These are phyloP conservation scores for Chionographis japonica DNA, from an alignment of 106 monocot species.

Conservation along the genomic window DNA sequence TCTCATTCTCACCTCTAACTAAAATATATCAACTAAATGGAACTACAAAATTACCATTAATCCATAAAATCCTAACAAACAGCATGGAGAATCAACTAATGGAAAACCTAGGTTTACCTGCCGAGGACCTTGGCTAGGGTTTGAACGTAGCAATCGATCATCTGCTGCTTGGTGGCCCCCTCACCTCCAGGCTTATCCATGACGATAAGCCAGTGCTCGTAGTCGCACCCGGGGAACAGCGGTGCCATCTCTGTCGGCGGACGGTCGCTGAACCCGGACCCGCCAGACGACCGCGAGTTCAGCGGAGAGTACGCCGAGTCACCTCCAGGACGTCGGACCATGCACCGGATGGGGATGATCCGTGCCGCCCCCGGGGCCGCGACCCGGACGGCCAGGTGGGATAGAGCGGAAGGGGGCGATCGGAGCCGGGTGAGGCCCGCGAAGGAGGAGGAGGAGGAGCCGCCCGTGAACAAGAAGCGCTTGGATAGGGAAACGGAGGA, in stretches of 20 bases:
- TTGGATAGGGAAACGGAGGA: background rate
- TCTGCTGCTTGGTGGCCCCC: slow-evolving; percentile 61
- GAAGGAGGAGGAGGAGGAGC: background rate
- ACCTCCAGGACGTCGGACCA: slow-evolving; percentile 13
- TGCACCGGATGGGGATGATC: slow-evolving; percentile 27
- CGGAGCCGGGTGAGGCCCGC: no score
- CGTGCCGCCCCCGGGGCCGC: background rate
- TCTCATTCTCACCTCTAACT: no score
- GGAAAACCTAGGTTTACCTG: slow-evolving; percentile 24
- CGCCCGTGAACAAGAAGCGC: slow-evolving; percentile 3
- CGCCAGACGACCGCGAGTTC: slow-evolving; percentile 15
- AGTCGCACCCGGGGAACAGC: slow-evolving; percentile 74
- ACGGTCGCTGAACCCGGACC: slow-evolving; percentile 42
- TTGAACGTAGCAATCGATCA: slow-evolving; percentile 81
- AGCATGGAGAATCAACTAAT: background rate
- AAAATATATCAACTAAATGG: no score
- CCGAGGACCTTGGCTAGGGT: slow-evolving; percentile 75
- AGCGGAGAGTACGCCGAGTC: slow-evolving; percentile 50
- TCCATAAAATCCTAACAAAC: background rate
- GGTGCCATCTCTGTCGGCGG: slow-evolving; percentile 79
- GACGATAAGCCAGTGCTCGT: slow-evolving; percentile 80
- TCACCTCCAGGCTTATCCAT: slow-evolving; percentile 73
- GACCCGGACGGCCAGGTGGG: background rate
- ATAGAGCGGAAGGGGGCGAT: background rate
- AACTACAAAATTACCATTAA: background rate